Evolutionary conservation across 2,329 filamentous ascomycete genomes (phyloP), one percentile per base, ranked within the genome.

Genomic region (Fusarium sp.): DNA sequence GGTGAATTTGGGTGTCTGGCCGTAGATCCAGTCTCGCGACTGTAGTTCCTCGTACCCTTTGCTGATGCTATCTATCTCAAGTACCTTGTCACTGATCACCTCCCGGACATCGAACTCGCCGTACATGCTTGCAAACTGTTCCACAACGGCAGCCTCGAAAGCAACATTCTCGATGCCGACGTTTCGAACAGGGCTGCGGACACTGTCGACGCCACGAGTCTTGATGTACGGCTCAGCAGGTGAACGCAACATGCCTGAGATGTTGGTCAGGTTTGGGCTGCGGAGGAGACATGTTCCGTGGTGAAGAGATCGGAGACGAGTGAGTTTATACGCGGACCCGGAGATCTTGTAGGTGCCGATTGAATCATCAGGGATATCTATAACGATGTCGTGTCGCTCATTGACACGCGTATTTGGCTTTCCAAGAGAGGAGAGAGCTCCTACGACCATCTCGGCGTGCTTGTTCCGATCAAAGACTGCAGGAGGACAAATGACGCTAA

Each of bases 321-420:
- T 98, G 59, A 99, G 86, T 82, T 98, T 98, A 83, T 97, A 99
- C 15, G 96, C 96, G 1, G 94, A 98, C 3, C 96, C 96, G 1
- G 94, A 97, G 15, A 98, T 88, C 81, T 99, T 99, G 78, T 91
- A 89, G 4, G 87, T 86, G 44, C 70, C 54, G 20, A 64, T 42
- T 18, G 68, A 62, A 25, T 71, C 65, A 17, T 63, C 63, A 2
- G 71, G 46, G 3, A 81, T 75, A 63, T 91, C 89, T 49, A 97
- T 85, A 29, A 98, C 94, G 75, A 99, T 98, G 79, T 99, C 96
- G 80, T 99, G 95, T 20, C 96, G 88, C 79, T 91, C 90, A 80
- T 98, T 99, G 73, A 98, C 95, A 68, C 90, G 87, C 8, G 91
- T 89, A 36, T 88, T 86, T 5, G 82, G 76, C 8, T 89, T 82